Evolutionary conservation across 129 eudicot genomes (phyloP).

Genomic region (Deinandra increscens): DNA sequence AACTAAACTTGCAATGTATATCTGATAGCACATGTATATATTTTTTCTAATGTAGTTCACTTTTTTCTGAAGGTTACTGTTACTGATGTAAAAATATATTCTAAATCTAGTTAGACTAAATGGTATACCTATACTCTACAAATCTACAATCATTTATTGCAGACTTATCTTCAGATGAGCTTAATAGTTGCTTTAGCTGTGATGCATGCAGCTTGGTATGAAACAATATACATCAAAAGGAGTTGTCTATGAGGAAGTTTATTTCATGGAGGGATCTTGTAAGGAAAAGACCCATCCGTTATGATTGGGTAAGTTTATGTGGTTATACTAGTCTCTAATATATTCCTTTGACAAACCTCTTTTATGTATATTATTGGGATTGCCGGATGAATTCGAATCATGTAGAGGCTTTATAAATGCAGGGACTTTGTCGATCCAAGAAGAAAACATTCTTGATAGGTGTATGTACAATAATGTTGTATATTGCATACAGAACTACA

Average conservation of each 20-base stretch:
- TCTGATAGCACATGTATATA: neutral
- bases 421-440: conserved; percentile 57
- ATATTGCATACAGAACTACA: conserved; percentile 78
- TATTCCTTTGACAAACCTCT: neutral
- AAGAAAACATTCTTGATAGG: conserved; percentile 72
- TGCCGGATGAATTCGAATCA: conserved; percentile 21
- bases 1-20: too few relatives aligned
- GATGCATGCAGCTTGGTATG: conserved; percentile 47
- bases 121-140: neutral
- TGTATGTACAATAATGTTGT: conserved; percentile 64
- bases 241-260: conserved; percentile 64
- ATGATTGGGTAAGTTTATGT: conserved; percentile 56
- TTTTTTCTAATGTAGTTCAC: neutral
- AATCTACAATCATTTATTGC: neutral
- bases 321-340: neutral
- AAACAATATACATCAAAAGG: conserved; percentile 29
- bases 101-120: conserved; percentile 1
- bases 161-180: conserved; percentile 22
- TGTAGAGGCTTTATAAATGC: conserved; percentile 28
- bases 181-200: conserved; percentile 14
- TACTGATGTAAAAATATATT: conserved; percentile 10
- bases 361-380: conserved; percentile 4
- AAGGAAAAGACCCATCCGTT: conserved; percentile 44
- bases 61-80: neutral
- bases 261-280: conserved; percentile 60